A percentile compares a stretch with the other conserved stretches of the same genome.
phyloP scores from a whole-genome alignment of 1,284 basidiomycete genomes.

The Malassezia restricta region DNA sequence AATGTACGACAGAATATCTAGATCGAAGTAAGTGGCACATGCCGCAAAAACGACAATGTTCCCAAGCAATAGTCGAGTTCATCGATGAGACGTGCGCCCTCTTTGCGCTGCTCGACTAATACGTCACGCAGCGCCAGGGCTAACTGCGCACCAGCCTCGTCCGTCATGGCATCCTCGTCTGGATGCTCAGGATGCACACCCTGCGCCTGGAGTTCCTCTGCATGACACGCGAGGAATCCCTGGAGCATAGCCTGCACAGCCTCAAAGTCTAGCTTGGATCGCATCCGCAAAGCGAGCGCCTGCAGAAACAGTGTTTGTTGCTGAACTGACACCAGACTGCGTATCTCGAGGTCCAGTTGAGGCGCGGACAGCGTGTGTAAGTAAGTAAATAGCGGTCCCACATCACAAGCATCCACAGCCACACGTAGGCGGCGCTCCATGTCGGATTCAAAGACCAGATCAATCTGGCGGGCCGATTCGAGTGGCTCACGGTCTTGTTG shows the following conservation, averaged over 20 bases:
- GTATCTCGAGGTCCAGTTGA: conserved; percentile 77
- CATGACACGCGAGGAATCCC: conserved; percentile 73
- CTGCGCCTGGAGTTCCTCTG: conserved; percentile 62
- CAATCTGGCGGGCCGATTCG: neutral
- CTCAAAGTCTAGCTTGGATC: conserved; percentile 78
- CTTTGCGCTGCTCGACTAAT: conserved; percentile 25
- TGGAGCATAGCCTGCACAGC: conserved; percentile 79
- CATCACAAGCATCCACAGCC: conserved; percentile 21
- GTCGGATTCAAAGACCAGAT: conserved; percentile 22
- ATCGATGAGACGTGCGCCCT: conserved; percentile 26
- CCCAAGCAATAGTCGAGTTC: conserved; percentile 40
- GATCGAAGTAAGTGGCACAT: conserved; percentile 27
- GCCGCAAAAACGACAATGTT: conserved; percentile 34
- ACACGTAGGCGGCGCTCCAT: conserved; percentile 24
- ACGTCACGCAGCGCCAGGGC: conserved; percentile 21
- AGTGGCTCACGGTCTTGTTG: neutral
- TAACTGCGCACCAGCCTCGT: conserved; percentile 54
- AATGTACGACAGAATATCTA: conserved; percentile 15
- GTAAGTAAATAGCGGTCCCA: conserved; percentile 61
- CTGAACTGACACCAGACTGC: conserved; percentile 58
- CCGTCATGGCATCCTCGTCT: neutral
- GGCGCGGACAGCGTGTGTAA: conserved; percentile 79
- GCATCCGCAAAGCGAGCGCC: conserved; percentile 62
- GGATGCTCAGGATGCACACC: conserved; percentile 15
- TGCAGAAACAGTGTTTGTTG: conserved; percentile 61